Evolutionary conservation across 164 flowering plant species (phyloP).

Genomic region (Aristolochia contorta): DNA sequence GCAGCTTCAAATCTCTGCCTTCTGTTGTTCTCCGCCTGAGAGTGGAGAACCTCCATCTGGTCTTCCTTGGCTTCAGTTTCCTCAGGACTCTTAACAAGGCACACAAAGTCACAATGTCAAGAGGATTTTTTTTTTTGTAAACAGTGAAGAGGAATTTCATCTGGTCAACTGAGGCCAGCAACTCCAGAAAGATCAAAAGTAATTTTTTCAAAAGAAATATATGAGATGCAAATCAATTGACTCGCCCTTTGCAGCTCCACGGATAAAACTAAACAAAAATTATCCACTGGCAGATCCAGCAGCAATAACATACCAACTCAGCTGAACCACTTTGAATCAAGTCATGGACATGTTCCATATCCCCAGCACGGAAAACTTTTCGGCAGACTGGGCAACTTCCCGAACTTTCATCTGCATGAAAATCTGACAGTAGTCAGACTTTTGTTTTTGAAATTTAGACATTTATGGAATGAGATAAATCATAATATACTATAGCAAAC

Average conservation of each 20-base stretch:
- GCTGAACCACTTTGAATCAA: slow-evolving; percentile 35
- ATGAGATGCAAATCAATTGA: too few relatives aligned
- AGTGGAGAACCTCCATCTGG: slow-evolving; percentile 26
- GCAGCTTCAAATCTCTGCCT: slow-evolving; percentile 55
- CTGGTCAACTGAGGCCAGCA: background rate
- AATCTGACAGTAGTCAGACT: background rate
- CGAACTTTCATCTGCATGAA: slow-evolving; percentile 16
- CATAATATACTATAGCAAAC: too few relatives aligned
- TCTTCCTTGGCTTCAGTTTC: slow-evolving; percentile 20
- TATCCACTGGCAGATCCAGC: background rate
- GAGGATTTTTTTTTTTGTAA: too few relatives aligned
- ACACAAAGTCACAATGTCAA: too few relatives aligned
- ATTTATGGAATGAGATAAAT: too few relatives aligned
- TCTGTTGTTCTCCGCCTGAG: slow-evolving; percentile 50
- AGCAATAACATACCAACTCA: slow-evolving; percentile 34
- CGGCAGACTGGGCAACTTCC: slow-evolving; percentile 88
- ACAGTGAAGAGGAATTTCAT: background rate
- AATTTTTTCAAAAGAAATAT: background rate
- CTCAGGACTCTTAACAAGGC: slow-evolving; percentile 22
- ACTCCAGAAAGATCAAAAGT: background rate
- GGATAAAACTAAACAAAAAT: background rate
- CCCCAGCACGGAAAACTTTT: slow-evolving; percentile 53
- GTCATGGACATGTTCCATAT: slow-evolving; percentile 71
- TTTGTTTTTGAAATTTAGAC: too few relatives aligned
- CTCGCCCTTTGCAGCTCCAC: background rate